These are phyloP conservation scores for Termitomyces sp. DNA, from an alignment of 768 basidiomycete genomes.

Conservation along the genomic window DNA sequence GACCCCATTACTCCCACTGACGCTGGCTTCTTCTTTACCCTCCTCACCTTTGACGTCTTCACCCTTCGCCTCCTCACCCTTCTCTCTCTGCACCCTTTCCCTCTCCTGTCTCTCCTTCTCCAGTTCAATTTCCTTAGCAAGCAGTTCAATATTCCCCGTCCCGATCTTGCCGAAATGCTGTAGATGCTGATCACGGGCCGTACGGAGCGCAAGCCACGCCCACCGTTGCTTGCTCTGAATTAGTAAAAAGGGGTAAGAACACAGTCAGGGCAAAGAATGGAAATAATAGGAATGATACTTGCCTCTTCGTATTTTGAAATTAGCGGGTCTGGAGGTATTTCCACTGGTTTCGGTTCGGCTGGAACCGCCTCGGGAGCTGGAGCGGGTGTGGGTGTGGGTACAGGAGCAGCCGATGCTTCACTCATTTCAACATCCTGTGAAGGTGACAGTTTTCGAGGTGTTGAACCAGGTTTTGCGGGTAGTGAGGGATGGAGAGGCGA, in stretches of 20 bases:
- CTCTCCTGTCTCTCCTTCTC: conserved; percentile 43
- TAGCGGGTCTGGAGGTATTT: conserved; percentile 38
- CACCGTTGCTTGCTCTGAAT: conserved; percentile 69
- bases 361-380: conserved; percentile 21
- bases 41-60: neutral
- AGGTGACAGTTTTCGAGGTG: conserved; percentile 21
- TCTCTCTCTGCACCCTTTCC: conserved; percentile 30
- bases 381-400: conserved; percentile 17
- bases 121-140: conserved; percentile 49
- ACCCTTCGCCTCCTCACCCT: conserved; percentile 25
- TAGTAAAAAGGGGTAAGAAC: conserved; percentile 1
- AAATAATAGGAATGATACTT: conserved; percentile 9
- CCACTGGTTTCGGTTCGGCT: conserved; percentile 19
- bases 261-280: conserved; percentile 3
- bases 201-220: conserved; percentile 79
- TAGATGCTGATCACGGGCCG: conserved; percentile 67
- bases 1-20: conserved; percentile 14
- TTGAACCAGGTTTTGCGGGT: conserved; percentile 63
- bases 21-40: conserved; percentile 8
- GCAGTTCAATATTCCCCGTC: conserved; percentile 63
- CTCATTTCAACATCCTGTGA: conserved; percentile 25
- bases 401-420: conserved; percentile 20
- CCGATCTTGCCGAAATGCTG: conserved; percentile 83
- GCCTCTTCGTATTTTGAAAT: conserved; percentile 65
- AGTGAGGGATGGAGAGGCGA: conserved; percentile 65